Percentiles rank a stretch among this genome's conserved stretches.
phyloP scores from a whole-genome alignment of 495 filamentous ascomycete species.

The Penicillium pulvis region DNA sequence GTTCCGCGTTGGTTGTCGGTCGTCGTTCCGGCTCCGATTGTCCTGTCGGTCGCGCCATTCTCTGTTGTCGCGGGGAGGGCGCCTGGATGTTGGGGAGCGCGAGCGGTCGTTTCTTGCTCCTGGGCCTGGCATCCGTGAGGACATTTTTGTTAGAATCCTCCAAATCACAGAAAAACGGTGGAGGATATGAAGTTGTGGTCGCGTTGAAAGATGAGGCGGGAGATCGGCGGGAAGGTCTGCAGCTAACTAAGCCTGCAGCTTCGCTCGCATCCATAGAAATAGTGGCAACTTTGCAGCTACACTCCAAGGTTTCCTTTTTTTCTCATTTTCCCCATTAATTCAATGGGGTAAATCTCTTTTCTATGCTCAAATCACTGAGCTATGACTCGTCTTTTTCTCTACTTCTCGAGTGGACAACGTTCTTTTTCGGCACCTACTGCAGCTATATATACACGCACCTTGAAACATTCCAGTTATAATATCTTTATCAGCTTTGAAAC shows the following conservation, averaged over 20 bases:
- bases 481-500: too few species aligned
- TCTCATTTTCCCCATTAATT: too few species aligned
- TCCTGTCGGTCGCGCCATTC: slow-evolving; percentile 32
- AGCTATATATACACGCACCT: too few species aligned
- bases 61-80: slow-evolving; percentile 40
- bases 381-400: too few species aligned
- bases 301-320: too few species aligned
- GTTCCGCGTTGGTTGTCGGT: slow-evolving; percentile 32
- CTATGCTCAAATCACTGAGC: too few species aligned
- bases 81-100: slow-evolving; percentile 45
- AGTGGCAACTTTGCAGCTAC: too few species aligned
- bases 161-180: neutral
- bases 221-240: neutral
- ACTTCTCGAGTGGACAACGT: too few species aligned
- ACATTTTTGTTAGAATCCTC: slow-evolving; percentile 26
- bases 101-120: slow-evolving; percentile 43
- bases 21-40: slow-evolving; percentile 24
- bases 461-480: too few species aligned
- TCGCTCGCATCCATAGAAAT: too few species aligned
- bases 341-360: too few species aligned
- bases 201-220: neutral
- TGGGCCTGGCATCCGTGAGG: slow-evolving; percentile 35
- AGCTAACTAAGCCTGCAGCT: neutral
- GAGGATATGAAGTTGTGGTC: neutral
- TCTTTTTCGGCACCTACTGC: too few species aligned